phyloP scores from a whole-genome alignment of 139 green algal genomes.

The Closterium sp. region DNA sequence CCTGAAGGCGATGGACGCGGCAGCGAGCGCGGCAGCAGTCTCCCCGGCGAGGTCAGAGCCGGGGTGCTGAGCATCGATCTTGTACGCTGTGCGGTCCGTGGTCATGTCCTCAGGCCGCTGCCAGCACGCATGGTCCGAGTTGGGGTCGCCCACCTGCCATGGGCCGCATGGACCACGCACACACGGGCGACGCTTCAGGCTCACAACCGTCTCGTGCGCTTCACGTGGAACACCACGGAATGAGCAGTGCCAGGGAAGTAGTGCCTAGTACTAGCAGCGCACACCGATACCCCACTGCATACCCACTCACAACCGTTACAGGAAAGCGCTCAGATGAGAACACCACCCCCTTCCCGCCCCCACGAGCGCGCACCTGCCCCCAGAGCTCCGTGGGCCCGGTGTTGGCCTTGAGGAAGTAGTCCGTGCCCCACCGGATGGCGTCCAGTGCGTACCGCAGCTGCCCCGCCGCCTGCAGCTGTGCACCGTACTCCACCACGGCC shows the following conservation, averaged over 20 bases:
- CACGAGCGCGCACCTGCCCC: background rate
- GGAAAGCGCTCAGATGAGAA: background rate
- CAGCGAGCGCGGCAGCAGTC: constrained; percentile 35
- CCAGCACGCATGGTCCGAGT: constrained; percentile 41
- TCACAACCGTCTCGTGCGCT: background rate
- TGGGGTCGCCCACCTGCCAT: constrained; percentile 15
- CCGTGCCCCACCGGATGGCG: constrained; percentile 65
- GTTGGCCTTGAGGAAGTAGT: constrained; percentile 69
- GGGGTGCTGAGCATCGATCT: constrained; percentile 21
- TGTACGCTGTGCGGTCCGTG: background rate
- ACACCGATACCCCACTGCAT: background rate
- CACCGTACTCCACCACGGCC: constrained; percentile 63
- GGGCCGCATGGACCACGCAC: background rate
- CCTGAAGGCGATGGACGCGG: constrained; percentile 36
- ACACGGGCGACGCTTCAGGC: background rate
- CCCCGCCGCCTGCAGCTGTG: background rate
- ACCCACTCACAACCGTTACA: background rate
- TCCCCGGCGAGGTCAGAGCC: constrained; percentile 36
- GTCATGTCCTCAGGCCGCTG: constrained; percentile 34
- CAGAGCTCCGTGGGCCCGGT: constrained; percentile 32
- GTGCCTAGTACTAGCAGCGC: too few relatives aligned
- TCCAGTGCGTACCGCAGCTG: constrained; percentile 19
- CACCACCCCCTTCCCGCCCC: background rate
- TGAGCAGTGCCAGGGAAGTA: too few relatives aligned
- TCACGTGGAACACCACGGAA: too few relatives aligned